These are phyloP conservation scores for Mentha longifolia DNA, from an alignment of 257 asterid species.

Conservation along the genomic window DNA sequence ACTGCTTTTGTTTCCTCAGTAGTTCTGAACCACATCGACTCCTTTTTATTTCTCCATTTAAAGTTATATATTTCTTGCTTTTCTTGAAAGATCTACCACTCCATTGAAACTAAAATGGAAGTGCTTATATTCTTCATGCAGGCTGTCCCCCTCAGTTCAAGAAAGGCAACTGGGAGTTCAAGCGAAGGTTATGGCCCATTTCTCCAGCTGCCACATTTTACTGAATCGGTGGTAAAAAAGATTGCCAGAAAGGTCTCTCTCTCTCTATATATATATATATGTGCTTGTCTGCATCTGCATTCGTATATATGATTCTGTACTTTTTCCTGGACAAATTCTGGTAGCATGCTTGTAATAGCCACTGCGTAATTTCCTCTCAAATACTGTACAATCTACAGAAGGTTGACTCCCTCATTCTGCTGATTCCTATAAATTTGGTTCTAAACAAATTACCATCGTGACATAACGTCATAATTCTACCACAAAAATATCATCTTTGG, in stretches of 20 bases:
- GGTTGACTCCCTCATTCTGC: conserved; percentile 1
- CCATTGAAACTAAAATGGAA: conserved; percentile 18
- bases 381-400: conserved; percentile 14
- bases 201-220: conserved; percentile 97
- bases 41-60: conserved; percentile 15
- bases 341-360: not conserved
- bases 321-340: not conserved
- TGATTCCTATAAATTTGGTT: not conserved
- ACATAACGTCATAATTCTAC: not conserved
- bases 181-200: conserved; percentile 93
- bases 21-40: not conserved
- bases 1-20: conserved; percentile 1
- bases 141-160: conserved; percentile 94
- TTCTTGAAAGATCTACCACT: conserved; percentile 18
- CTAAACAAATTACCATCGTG: not conserved
- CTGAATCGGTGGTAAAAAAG: conserved; percentile 82
- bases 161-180: conserved; percentile 83
- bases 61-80: conserved; percentile 23
- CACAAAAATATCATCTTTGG: not conserved
- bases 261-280: conserved; percentile 19
- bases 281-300: not conserved
- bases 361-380: not conserved
- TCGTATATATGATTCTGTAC: not conserved
- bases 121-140: conserved; percentile 44
- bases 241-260: conserved; percentile 84